Base-by-base conservation (phyloP, 2,329 filamentous ascomycete genomes). In the Leptographium lundbergii region DNA sequence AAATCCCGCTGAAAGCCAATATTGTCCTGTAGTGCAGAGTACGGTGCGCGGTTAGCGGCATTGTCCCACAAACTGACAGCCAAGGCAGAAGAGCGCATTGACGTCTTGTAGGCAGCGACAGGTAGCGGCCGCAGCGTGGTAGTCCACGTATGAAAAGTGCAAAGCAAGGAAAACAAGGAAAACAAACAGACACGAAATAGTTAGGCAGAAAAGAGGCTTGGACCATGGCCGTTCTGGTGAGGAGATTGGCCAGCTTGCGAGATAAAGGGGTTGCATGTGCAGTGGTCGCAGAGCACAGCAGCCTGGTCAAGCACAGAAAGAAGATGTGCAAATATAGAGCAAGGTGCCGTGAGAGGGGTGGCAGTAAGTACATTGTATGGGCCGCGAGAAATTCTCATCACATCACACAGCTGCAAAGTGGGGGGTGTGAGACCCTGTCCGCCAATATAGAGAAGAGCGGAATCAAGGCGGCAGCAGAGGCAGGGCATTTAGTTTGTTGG, bases 1-100 rank as follows among this genome's bases (percentile, higher is more conserved):
- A 96, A 64, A 95, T 83, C 57, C 90, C 89, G 59, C 83, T 86
- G 72, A 89, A 96, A 34, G 87, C 83, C 60, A 95, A 80, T 61
- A 95, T 80, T 58, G 82, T 86, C 57, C 88, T 89, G 66, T 67
- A 64, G 67, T 52, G 39, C 36, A 56, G 36, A 54, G 34, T 64
- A 60, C 48, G 53, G 19, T 4, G 65, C 64, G 62, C 64, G 65
- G 67, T 69, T 68, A 68, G 65, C 65, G 64, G 63, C 69, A 70
- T 56, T n/a, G 65, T 36, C n/a, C 13, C n/a, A 57, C 58, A 29
- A 17, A 48, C 11, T 14, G 54, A 3, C 54, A 36, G 6, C 13
- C 22, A 14, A 22, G 34, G 9, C 14, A 34, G 10, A 32, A 52
- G 25, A 13, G 48, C 24, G 25, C n/a, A 19, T 17, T n/a, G 17